Evolutionary conservation across 163 green algal species (phyloP).

Genomic region (Coccomyxa subellipsoidea): DNA sequence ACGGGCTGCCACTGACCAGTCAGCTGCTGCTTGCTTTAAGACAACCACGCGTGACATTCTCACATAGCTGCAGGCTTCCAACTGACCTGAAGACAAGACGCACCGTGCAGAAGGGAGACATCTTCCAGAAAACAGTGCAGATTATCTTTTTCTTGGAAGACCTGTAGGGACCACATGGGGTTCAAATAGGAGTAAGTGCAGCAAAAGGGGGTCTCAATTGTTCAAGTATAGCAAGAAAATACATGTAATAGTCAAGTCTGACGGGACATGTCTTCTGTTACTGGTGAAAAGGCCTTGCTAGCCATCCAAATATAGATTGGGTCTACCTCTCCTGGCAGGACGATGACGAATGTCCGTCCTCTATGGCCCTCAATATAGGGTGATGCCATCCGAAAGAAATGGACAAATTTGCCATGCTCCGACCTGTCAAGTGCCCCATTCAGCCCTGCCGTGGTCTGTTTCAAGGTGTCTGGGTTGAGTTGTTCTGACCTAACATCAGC

Average conservation of each 20-base stretch:
- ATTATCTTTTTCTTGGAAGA: slow-evolving; percentile 52
- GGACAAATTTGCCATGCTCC: slow-evolving; percentile 66
- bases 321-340: slow-evolving; percentile 78
- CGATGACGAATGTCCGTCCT: slow-evolving; percentile 81
- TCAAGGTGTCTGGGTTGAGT: neutral
- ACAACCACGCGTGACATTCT: no score
- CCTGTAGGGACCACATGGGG: slow-evolving; percentile 33
- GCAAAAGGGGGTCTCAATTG: neutral
- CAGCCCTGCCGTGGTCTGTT: neutral
- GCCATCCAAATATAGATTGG: neutral
- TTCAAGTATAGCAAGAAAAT: no score
- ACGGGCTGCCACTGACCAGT: no score
- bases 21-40: no score
- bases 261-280: neutral
- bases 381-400: slow-evolving; percentile 78
- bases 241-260: no score
- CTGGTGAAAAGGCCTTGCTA: neutral
- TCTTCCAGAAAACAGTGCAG: slow-evolving; percentile 41
- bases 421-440: neutral
- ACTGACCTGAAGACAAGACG: no score
- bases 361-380: slow-evolving; percentile 89
- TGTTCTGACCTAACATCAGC: neutral
- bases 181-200: neutral
- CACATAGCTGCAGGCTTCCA: no score
- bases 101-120: slow-evolving; percentile 30